Percentiles rank a stretch among this genome's conserved stretches.
Conservation (phyloP, 192 early-diverging fungal genomes). For the Geranomyces variabilis region DNA sequence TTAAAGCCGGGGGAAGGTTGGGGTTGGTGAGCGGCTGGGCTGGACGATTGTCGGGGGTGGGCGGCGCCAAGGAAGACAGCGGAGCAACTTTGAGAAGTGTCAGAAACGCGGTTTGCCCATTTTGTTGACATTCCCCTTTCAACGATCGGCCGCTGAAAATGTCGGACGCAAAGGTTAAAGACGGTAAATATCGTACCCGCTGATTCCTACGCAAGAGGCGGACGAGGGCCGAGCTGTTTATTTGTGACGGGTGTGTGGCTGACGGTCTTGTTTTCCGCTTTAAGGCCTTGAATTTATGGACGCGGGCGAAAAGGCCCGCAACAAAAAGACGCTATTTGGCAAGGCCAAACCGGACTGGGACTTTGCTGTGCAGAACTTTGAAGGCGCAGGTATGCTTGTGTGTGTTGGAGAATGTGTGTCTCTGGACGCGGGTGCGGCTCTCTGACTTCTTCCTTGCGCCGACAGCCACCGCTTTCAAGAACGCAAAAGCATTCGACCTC, state of each 20-base stretch:
- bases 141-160: no score
- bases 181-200: neutral
- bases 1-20: no score
- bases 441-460: neutral
- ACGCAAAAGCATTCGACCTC: slow-evolving; percentile 68
- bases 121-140: no score
- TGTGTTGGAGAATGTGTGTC: neutral
- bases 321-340: slow-evolving; percentile 43
- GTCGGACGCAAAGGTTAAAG: slow-evolving; percentile 22
- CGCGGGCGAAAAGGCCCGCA: slow-evolving; percentile 57
- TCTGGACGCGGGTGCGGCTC: neutral
- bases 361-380: slow-evolving; percentile 67
- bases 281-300: slow-evolving; percentile 53
- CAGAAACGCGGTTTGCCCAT: no score
- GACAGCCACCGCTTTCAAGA: slow-evolving; percentile 70
- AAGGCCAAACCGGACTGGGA: slow-evolving; percentile 80
- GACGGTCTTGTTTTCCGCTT: neutral
- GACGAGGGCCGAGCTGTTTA: no score
- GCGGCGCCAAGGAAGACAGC: no score
- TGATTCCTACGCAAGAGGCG: neutral
- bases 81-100: no score
- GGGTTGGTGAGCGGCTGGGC: no score
- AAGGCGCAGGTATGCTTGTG: slow-evolving; percentile 76
- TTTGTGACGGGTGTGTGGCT: no score
- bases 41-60: no score